Conservation (phyloP, 1,139 yeast species). For the Saccharomyces hybrid region DNA sequence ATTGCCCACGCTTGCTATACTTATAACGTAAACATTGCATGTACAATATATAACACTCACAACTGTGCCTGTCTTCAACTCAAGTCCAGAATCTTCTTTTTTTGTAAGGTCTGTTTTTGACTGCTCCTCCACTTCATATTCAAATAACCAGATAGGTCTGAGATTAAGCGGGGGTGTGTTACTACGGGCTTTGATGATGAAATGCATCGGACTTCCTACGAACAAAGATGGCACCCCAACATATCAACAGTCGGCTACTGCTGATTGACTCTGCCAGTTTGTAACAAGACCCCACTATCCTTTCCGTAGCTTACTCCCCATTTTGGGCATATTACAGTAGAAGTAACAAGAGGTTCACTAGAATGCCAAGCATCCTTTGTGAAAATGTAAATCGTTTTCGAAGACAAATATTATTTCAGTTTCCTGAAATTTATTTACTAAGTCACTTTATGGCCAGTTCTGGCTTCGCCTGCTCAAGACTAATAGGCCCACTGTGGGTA, state of each 20-base stretch:
- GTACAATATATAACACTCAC: not conserved
- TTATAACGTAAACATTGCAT: not conserved
- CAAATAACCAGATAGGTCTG: not conserved
- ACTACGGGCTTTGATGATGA: not conserved
- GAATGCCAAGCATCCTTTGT: too few species aligned
- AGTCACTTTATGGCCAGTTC: not conserved
- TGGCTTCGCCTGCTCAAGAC: not conserved
- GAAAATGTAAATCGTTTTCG: too few species aligned
- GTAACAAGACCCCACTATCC: too few species aligned
- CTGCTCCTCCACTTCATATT: not conserved
- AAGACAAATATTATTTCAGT: too few species aligned
- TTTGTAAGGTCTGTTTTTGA: not conserved
- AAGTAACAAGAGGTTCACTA: too few species aligned
- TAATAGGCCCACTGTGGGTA: not conserved
- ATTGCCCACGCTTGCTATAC: not conserved
- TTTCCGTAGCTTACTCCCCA: too few species aligned
- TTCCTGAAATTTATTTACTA: not conserved
- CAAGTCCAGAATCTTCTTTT: not conserved
- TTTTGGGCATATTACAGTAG: too few species aligned
- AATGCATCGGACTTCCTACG: too few species aligned
- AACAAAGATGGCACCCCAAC: too few species aligned
- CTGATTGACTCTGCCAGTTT: too few species aligned
- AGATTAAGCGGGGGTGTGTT: not conserved
- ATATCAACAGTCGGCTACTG: too few species aligned
- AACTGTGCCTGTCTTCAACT: not conserved